Evolutionary conservation across 495 filamentous ascomycete species (phyloP), one percentile per base, ranked within the genome.

Genomic region (Acidomyces sp.): DNA sequence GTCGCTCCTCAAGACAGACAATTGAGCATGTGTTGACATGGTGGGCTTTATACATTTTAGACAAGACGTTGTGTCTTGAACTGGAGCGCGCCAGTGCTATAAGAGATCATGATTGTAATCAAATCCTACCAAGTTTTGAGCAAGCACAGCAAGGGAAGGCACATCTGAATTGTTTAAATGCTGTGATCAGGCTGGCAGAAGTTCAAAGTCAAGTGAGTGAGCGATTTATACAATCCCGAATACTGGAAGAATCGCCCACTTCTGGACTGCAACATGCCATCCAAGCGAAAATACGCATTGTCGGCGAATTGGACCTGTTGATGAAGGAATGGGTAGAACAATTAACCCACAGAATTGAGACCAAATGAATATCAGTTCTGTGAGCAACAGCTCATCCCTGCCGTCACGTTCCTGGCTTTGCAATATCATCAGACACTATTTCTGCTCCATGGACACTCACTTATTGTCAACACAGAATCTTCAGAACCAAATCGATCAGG

Each of bases 391-490:
- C 4, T 20, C 10, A 13, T 40, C 4, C 37, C 37, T 33, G 24
- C 7, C 10, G 37, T 40, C 5, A 26, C 37, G 7, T 18, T 7
- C 31, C 5, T 40, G 10, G 37, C 37, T 6, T 4, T 40, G 19
- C 37, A 31, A 18, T 40, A 40, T 20, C 24, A 40, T 4, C 37
- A 40, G 37, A 34, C 37, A 23, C 37, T 31, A 4, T 40, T 40
- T 17, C 24, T 40, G 11, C 24, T 40, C 5, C 37, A 40, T 17
- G 6, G 37, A 15, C 21, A 40, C 19, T 12, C 37, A 6, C 37
- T 40, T 10, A 40, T 40, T n/a, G 11, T 31, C 6, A 31, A 40
- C 19, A 28, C 18, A 26, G 7, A 40, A 6, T 4, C 15, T 40
- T 5, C 37, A 40, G 25, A 5, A 9, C 6, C 23, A 40, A 19